These are phyloP conservation scores for Leccinum imitatum DNA, from an alignment of 768 basidiomycete species.

Conservation along the genomic window DNA sequence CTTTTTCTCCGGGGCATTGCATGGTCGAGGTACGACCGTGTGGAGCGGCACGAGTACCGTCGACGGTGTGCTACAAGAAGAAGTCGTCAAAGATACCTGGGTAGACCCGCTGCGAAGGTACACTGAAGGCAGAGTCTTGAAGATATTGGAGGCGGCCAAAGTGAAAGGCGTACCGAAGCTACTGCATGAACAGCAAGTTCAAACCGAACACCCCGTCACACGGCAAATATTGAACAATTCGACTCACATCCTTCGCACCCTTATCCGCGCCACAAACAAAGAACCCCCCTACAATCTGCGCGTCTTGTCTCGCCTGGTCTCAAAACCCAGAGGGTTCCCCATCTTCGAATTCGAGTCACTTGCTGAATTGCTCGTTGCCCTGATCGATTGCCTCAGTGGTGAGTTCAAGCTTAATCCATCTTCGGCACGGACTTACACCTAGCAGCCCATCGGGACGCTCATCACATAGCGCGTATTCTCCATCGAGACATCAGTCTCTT, in stretches of 20 bases:
- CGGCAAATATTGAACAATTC: not conserved
- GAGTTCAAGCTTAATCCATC: not conserved
- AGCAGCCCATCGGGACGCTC: constrained; percentile 2
- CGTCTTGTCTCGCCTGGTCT: not conserved
- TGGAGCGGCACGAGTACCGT: not conserved
- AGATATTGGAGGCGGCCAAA: not conserved
- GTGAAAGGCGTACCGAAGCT: constrained; percentile 1
- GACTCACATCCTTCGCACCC: not conserved
- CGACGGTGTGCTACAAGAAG: not conserved
- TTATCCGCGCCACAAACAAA: too few species aligned
- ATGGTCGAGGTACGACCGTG: constrained; percentile 1
- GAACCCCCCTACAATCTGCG: not conserved
- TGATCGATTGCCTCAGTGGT: not conserved
- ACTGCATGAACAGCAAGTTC: constrained; percentile 5
- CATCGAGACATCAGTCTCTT: constrained; percentile 9
- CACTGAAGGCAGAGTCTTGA: not conserved
- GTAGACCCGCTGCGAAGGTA: constrained; percentile 1
- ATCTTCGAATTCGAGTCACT: not conserved
- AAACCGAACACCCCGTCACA: not conserved
- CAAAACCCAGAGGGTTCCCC: not conserved
- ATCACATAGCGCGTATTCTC: not conserved
- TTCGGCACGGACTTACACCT: not conserved
- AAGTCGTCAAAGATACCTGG: constrained; percentile 7
- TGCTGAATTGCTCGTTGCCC: not conserved
- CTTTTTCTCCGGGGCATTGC: not conserved